Evolutionary conservation across 208 protist genomes (phyloP), one percentile per base, ranked within the genome.

Genomic region (Crithidia brevicula): DNA sequence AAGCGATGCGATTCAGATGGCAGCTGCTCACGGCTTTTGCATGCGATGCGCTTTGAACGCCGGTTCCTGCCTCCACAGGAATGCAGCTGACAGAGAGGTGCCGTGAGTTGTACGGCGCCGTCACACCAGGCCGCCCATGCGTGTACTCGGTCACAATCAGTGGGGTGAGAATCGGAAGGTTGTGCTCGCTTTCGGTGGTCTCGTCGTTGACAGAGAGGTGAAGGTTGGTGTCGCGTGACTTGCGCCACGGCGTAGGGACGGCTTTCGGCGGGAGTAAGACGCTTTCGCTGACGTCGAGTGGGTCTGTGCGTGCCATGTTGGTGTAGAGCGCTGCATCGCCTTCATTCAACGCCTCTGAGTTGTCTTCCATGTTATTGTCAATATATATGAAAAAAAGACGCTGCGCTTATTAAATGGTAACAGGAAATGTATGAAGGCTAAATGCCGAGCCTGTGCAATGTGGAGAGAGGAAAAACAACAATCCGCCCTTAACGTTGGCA

Each of bases 51-150:
- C 25, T 46, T 18, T 16, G 30, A 18, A 23, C 4, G 0, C 25
- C 11, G 15, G 23, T 42, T 18, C 30, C 23, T 7, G 60, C 31
- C 27, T 68, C 52, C 9, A 74, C 43, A 5, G 69, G 42, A 5
- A 68, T 43, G 27, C 69, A 74, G 27, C 30, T 51, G 28, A 74
- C 52, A 9, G 52, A 74, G 16, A 62, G 45, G 36, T 46, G 53
- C 3, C 52, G 59, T 1, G 69, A 56, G 27, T 56, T 33, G n/a
- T 11, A 42, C 20, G 61, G 60, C 10, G 69, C 28, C 13, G 11
- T 11, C 2, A 30, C 2, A 23, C 33, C 25, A 2, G 42, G 18
- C 5, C 43, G 40, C 6, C 15, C 20, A 1, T 52, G 15, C 11
- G 46, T 11, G 50, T 62, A 57, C 28, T 45, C 64, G 11, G 49